A percentile compares a stretch with the other conserved stretches of the same genome.
These are phyloP conservation scores for Citrus hindsii DNA, from an alignment of 345 rosid genomes.

Conservation along the genomic window DNA sequence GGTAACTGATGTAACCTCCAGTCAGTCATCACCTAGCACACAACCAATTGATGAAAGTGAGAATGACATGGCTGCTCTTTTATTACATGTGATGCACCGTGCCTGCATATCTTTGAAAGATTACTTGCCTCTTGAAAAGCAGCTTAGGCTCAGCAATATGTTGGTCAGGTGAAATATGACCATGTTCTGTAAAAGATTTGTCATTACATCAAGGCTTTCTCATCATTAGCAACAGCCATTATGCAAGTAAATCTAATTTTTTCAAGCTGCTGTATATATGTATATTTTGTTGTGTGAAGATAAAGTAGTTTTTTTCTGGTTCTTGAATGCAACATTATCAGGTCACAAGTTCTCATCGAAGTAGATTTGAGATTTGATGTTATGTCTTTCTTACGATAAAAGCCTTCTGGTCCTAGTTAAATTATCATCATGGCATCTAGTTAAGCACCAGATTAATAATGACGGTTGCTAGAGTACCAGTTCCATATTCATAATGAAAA, in stretches of 20 bases:
- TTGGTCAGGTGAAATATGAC: conserved; percentile 10
- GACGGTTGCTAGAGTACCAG: too few species aligned
- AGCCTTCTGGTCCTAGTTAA: too few species aligned
- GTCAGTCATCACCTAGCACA: conserved; percentile 18
- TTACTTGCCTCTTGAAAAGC: conserved; percentile 69
- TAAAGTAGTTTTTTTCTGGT: background rate
- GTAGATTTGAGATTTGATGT: background rate
- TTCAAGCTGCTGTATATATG: background rate
- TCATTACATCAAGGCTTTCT: background rate
- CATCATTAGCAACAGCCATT: background rate
- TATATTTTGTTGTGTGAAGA: background rate
- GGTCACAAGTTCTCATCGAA: background rate
- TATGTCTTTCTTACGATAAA: too few species aligned
- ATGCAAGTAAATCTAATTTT: background rate
- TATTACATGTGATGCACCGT: conserved; percentile 48
- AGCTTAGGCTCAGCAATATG: conserved; percentile 65
- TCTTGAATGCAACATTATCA: background rate
- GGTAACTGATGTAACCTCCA: conserved; percentile 13
- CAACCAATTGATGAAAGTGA: conserved; percentile 48
- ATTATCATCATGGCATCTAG: too few species aligned
- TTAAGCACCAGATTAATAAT: too few species aligned
- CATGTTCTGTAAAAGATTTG: background rate
- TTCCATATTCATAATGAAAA: too few species aligned
- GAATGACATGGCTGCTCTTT: conserved; percentile 33
- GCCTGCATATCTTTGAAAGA: conserved; percentile 53